These are phyloP conservation scores for Cardamine occulta DNA, from an alignment of 345 rosid species.

Conservation along the genomic window DNA sequence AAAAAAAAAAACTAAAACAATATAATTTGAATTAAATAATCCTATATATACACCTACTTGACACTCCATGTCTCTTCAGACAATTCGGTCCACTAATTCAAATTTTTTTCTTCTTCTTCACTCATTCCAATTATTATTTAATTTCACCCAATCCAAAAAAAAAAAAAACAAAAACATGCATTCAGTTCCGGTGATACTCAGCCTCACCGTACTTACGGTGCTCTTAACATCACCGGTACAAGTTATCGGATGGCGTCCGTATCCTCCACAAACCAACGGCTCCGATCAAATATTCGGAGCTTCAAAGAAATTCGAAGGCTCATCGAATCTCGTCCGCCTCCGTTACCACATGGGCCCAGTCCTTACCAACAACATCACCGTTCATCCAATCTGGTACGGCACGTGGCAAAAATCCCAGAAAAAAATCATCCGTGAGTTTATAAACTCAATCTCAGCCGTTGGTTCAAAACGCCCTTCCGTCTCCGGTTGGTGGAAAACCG, in stretches of 20 bases:
- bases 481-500: constrained; percentile 95
- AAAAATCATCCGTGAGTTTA: constrained; percentile 84
- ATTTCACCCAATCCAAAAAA: constrained; percentile 15
- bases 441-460: constrained; percentile 71
- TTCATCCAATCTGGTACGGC: constrained; percentile 96
- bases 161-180: constrained; percentile 27
- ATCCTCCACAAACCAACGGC: constrained; percentile 64
- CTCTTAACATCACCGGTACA: constrained; percentile 37
- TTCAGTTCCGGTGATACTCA: constrained; percentile 45
- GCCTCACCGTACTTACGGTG: constrained; percentile 43
- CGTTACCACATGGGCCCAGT: constrained; percentile 98
- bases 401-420: constrained; percentile 74
- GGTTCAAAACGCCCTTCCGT: constrained; percentile 67
- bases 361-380: constrained; percentile 80
- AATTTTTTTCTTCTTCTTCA: not conserved
- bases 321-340: constrained; percentile 80
- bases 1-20: not conserved
- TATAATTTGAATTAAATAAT: constrained; percentile 13
- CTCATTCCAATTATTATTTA: constrained; percentile 21
- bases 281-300: constrained; percentile 53
- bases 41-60: constrained; percentile 38
- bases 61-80: constrained; percentile 20
- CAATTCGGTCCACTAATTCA: constrained; percentile 34
- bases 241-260: constrained; percentile 71
- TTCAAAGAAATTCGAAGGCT: constrained; percentile 91